Conservation (phyloP, 805 yeast genomes). For the Teunomyces panamensis region DNA sequence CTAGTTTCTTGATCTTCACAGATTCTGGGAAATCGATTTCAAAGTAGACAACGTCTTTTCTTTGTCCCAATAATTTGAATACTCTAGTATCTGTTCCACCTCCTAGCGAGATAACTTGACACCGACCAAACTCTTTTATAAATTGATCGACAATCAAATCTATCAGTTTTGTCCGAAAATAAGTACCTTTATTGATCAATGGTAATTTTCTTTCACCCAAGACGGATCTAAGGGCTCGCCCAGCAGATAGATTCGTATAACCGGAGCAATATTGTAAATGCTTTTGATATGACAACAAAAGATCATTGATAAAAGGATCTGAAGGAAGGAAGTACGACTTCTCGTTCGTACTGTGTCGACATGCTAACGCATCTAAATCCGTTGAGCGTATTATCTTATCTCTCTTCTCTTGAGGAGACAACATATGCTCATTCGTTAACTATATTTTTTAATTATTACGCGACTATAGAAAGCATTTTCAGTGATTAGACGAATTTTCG, state of each 20-base stretch:
- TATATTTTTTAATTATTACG: background rate
- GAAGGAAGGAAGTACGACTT: constrained; percentile 44
- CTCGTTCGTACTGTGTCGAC: constrained; percentile 52
- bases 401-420: constrained; percentile 32
- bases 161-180: constrained; percentile 54
- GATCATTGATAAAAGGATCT: constrained; percentile 33
- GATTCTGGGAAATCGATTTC: constrained; percentile 67
- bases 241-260: constrained; percentile 36
- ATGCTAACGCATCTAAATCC: constrained; percentile 69
- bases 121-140: constrained; percentile 21
- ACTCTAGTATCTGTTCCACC: constrained; percentile 78
- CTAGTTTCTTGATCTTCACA: constrained; percentile 47
- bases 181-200: constrained; percentile 69
- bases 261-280: constrained; percentile 40
- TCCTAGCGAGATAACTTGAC: constrained; percentile 69
- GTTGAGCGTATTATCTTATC: constrained; percentile 54
- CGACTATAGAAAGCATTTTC: background rate
- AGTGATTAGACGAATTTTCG: background rate
- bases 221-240: constrained; percentile 36
- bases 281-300: constrained; percentile 34
- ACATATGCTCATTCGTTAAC: constrained; percentile 15
- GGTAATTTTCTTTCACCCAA: constrained; percentile 53
- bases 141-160: constrained; percentile 46
- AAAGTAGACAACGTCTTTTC: constrained; percentile 38
- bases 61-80: constrained; percentile 44